Evolutionary conservation across 2,329 filamentous ascomycete species (phyloP).

Genomic region (Fusarium gaditjirri): DNA sequence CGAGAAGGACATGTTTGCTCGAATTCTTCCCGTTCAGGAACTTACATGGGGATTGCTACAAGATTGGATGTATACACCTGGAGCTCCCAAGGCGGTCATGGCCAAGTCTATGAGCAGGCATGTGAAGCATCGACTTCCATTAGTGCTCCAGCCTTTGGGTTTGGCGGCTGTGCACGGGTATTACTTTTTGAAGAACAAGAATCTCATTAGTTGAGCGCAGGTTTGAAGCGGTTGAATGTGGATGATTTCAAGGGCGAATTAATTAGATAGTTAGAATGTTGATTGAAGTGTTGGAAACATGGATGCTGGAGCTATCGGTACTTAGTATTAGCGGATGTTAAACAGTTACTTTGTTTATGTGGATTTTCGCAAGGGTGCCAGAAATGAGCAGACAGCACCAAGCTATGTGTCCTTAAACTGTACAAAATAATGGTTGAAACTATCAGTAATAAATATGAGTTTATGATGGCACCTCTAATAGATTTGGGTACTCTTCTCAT

Average conservation of each 20-base stretch:
- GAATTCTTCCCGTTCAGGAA: constrained; percentile 51
- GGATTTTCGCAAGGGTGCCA: neutral
- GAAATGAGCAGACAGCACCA: neutral
- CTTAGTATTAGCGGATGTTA: constrained; percentile 13
- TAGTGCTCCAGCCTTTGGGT: constrained; percentile 47
- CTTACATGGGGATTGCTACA: constrained; percentile 58
- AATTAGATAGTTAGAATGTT: neutral
- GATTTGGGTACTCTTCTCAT: neutral
- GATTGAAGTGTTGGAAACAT: neutral
- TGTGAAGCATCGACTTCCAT: constrained; percentile 46
- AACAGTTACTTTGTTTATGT: constrained; percentile 12
- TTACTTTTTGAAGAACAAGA: constrained; percentile 39
- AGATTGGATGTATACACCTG: constrained; percentile 60
- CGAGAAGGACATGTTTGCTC: constrained; percentile 53
- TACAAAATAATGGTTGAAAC: neutral
- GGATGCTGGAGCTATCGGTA: neutral
- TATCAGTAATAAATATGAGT: fast-evolving
- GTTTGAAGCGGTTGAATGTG: neutral
- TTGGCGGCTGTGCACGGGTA: constrained; percentile 45
- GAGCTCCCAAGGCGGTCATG: constrained; percentile 56
- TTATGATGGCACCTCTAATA: fast-evolving
- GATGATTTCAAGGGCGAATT: neutral
- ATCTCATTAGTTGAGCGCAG: constrained; percentile 13
- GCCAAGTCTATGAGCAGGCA: constrained; percentile 50
- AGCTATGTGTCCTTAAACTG: neutral